Conservation (phyloP, 2,329 filamentous ascomycete species). For the Sphaceloma murrayae region DNA sequence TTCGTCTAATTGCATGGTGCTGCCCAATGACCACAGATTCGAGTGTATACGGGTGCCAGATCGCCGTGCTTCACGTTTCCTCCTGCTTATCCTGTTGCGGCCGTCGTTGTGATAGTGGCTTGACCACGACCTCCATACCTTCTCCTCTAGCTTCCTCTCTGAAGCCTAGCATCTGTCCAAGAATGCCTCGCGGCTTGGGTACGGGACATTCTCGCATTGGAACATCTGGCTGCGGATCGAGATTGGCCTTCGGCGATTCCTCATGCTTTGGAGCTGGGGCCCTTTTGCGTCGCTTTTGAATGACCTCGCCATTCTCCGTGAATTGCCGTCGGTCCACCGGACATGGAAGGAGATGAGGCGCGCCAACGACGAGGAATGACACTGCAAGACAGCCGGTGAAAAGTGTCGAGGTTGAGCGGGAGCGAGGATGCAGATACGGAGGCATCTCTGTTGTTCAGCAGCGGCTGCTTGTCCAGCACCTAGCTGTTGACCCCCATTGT, state of each 20-base stretch:
- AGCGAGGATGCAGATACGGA: slow-evolving; percentile 81
- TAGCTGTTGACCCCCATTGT: no score
- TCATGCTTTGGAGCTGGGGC: no score
- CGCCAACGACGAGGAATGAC: slow-evolving; percentile 82
- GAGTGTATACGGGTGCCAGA: no score
- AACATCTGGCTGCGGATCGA: slow-evolving; percentile 14
- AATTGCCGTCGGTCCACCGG: slow-evolving; percentile 66
- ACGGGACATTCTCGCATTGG: slow-evolving; percentile 71
- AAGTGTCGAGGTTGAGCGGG: slow-evolving; percentile 82
- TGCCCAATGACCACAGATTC: no score
- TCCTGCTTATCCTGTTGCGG: background rate
- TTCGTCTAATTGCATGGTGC: no score
- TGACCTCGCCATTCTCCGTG: slow-evolving; percentile 56
- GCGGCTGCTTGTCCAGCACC: no score
- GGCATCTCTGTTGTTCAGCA: no score
- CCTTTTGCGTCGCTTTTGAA: slow-evolving; percentile 25
- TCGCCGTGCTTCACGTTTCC: background rate
- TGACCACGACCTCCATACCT: slow-evolving; percentile 6
- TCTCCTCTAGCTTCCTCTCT: background rate
- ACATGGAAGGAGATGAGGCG: slow-evolving; percentile 86
- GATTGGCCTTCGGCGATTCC: slow-evolving; percentile 1
- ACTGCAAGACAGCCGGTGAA: slow-evolving; percentile 88
- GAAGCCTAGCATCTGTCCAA: slow-evolving; percentile 68
- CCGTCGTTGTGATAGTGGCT: background rate
- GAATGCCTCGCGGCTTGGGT: slow-evolving; percentile 72